Conservation (phyloP, 2,329 filamentous ascomycete genomes). For the Penicillium sp. region DNA sequence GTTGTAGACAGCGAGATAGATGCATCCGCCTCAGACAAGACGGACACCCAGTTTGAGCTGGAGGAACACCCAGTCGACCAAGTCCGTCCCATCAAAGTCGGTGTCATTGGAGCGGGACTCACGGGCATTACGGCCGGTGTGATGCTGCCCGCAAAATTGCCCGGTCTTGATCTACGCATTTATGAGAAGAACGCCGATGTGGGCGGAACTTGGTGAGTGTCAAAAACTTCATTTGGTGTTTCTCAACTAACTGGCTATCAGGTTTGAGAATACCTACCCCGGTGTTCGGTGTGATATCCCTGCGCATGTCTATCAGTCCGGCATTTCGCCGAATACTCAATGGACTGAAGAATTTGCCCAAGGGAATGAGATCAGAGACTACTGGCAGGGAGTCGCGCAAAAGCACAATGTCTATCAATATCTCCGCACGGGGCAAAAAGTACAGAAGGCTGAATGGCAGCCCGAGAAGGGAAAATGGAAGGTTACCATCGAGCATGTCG, state of each 20-base stretch:
- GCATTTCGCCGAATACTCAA: slow-evolving; percentile 67
- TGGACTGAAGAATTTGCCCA: slow-evolving; percentile 71
- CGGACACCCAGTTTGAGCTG: slow-evolving; percentile 31
- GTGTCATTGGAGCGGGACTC: slow-evolving; percentile 66
- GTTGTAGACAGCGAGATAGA: slow-evolving; percentile 10
- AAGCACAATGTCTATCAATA: slow-evolving; percentile 67
- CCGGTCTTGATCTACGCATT: slow-evolving; percentile 65
- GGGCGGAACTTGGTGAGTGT: slow-evolving; percentile 48
- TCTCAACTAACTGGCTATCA: slow-evolving; percentile 6
- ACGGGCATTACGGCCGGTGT: slow-evolving; percentile 66
- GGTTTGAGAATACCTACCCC: slow-evolving; percentile 57
- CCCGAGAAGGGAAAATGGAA: slow-evolving; percentile 57
- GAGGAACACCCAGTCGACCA: slow-evolving; percentile 53
- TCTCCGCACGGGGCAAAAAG: slow-evolving; percentile 57
- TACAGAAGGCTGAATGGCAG: slow-evolving; percentile 61
- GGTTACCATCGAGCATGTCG: slow-evolving; percentile 46
- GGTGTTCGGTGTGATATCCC: slow-evolving; percentile 70
- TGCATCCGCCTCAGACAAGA: not conserved
- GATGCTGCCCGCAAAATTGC: slow-evolving; percentile 69
- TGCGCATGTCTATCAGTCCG: slow-evolving; percentile 69
- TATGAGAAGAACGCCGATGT: slow-evolving; percentile 70
- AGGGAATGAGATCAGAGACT: slow-evolving; percentile 67
- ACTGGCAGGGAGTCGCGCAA: slow-evolving; percentile 64
- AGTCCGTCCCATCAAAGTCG: slow-evolving; percentile 55
- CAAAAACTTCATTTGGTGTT: not conserved